These are phyloP conservation scores for Vigna nakashimae DNA, from an alignment of 306 rosid species.

Conservation along the genomic window DNA sequence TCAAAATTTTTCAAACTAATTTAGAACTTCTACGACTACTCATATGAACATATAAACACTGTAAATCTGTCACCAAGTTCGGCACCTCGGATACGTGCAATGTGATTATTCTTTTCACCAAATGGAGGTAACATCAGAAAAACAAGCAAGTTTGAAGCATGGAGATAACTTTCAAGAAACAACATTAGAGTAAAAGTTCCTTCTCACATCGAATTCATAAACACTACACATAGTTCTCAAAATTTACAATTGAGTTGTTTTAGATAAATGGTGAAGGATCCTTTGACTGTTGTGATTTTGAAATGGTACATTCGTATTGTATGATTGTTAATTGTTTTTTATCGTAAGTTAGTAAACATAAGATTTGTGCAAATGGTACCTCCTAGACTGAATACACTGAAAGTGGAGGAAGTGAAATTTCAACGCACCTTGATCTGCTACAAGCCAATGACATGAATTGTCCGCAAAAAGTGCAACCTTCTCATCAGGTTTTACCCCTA, in stretches of 20 bases:
- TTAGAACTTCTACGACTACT: constrained; percentile 7
- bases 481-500: constrained; percentile 81
- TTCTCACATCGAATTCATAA: not conserved
- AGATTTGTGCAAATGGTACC: constrained; percentile 35
- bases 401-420: not conserved
- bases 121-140: constrained; percentile 2
- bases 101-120: constrained; percentile 10
- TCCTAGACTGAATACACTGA: constrained; percentile 11
- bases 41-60: constrained; percentile 8
- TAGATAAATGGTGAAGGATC: not conserved
- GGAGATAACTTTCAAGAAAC: not conserved
- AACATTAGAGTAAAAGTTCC: constrained; percentile 12
- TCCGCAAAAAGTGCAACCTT: constrained; percentile 90
- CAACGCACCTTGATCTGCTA: constrained; percentile 87
- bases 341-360: not conserved
- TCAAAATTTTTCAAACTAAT: constrained; percentile 20
- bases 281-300: not conserved
- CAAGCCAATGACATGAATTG: constrained; percentile 92
- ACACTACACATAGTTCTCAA: not conserved
- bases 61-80: constrained; percentile 11
- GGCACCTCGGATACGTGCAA: not conserved
- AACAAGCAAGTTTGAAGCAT: not conserved
- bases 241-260: not conserved
- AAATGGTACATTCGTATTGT: not conserved
- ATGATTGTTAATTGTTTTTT: not conserved